Conservation (phyloP, 768 basidiomycete species). For the Kwoniella heveanensis region DNA sequence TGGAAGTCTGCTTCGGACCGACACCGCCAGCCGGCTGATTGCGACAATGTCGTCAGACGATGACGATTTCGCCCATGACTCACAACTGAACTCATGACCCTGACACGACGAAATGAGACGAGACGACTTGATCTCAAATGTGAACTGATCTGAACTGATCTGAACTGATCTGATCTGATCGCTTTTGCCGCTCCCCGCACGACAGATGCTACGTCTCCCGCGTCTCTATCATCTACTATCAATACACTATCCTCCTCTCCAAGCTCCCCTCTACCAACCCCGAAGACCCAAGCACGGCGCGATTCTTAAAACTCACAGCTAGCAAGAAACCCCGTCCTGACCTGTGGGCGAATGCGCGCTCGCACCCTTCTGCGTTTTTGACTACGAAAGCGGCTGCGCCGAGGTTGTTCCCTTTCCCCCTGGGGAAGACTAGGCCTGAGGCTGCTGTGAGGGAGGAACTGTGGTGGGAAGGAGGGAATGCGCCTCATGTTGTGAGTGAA, state of each 20-base stretch:
- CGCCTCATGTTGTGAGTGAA: constrained; percentile 37
- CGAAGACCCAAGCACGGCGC: constrained; percentile 10
- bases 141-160: too few relatives aligned
- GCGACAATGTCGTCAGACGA: too few relatives aligned
- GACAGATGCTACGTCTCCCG: constrained; percentile 36
- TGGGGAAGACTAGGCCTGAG: constrained; percentile 29
- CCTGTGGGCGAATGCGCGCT: constrained; percentile 46
- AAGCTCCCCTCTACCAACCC: constrained; percentile 24
- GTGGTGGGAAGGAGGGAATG: constrained; percentile 46
- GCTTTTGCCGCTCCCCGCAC: too few relatives aligned
- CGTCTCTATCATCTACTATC: constrained; percentile 44
- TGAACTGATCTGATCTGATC: too few relatives aligned
- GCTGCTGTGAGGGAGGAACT: constrained; percentile 35
- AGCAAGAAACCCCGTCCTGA: constrained; percentile 35
- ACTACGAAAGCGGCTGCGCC: constrained; percentile 44
- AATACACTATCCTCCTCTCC: constrained; percentile 38
- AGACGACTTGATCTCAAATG: too few relatives aligned
- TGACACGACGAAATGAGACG: too few relatives aligned
- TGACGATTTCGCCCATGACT: too few relatives aligned
- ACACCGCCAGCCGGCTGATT: too few relatives aligned
- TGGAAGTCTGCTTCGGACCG: too few relatives aligned
- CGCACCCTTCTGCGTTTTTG: constrained; percentile 48
- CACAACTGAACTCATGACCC: too few relatives aligned
- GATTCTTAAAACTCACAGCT: constrained; percentile 27
- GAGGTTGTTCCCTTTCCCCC: constrained; percentile 41